A percentile compares a stretch with the other conserved stretches of the same genome.
Evolutionary conservation across 345 rosid species (phyloP).

Genomic region (Eucalyptus sp.): DNA sequence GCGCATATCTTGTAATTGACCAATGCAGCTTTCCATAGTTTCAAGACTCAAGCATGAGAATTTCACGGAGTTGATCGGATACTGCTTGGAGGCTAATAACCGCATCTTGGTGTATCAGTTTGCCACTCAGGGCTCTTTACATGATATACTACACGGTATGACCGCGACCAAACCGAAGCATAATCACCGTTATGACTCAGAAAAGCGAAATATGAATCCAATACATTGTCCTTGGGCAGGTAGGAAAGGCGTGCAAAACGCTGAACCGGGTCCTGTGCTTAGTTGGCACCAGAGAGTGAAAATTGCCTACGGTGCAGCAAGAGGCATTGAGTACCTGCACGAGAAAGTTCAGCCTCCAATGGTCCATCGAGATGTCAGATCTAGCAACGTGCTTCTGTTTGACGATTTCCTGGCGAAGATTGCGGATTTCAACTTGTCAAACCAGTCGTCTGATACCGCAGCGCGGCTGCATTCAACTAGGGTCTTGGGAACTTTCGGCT

Average conservation of each 20-base stretch:
- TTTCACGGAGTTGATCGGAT: conserved; percentile 78
- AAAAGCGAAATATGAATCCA: neutral
- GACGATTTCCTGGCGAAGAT: conserved; percentile 74
- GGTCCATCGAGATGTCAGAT: conserved; percentile 89
- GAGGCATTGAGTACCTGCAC: conserved; percentile 87
- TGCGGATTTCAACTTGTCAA: conserved; percentile 90
- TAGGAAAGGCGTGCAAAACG: conserved; percentile 91
- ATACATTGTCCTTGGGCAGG: conserved; percentile 24
- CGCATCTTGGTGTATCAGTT: conserved; percentile 65
- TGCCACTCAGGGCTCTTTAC: conserved; percentile 83
- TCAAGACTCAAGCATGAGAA: conserved; percentile 85
- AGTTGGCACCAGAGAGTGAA: conserved; percentile 90
- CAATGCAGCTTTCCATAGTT: conserved; percentile 60
- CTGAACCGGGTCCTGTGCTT: conserved; percentile 90
- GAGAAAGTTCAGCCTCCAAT: conserved; percentile 90
- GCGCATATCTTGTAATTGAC: neutral
- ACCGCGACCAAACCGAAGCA: neutral
- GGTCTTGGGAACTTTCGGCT: conserved; percentile 96
- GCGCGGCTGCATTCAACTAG: conserved; percentile 95
- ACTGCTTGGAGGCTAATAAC: conserved; percentile 68
- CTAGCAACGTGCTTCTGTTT: conserved; percentile 87
- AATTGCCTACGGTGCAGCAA: conserved; percentile 85
- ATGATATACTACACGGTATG: conserved; percentile 84
- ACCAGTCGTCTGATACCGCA: conserved; percentile 76
- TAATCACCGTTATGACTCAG: neutral